Evolutionary conservation across 2,329 filamentous ascomycete species (phyloP), one percentile per base, ranked within the genome.

Genomic region (Phialocephala subalpina): DNA sequence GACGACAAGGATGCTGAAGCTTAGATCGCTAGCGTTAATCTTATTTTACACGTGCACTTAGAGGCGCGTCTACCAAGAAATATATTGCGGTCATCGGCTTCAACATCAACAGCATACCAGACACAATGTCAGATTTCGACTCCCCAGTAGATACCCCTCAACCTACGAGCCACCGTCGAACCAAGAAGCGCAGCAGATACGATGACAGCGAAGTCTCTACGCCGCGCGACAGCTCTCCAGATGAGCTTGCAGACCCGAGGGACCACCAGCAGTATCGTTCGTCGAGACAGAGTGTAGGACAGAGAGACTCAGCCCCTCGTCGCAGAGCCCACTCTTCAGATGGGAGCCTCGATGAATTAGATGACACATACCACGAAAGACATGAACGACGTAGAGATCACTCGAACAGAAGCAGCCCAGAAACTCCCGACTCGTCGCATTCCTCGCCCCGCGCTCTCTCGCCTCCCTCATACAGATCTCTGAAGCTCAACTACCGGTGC

Each of bases 201-300:
- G 78, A 81, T 58, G 81, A 80, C 62, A 81, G 78, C 69, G 73
- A 76, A 59, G 77, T 75, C 59, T 77, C 79, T 72, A 79, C 79
- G 9, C 78, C 79, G 11, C 76, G 77, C 40, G 81, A 82, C 72
- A 80, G 78, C 65, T 82, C 80, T 38, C 81, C 85, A 8, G 83
- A 86, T 66, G 82, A 84, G 62, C 61, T 72, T 36, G 69, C 45
- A 25, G 69, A 71, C 29, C 29, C 29, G 9, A 33, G 29, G 29
- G 29, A 33, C 8, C 55, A 75, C 80, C 66, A 77, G 75, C 36
- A 76, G 70, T 67, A 79, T 60, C 71, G 71, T 58, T 70, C 72
- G 38, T 81, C 70, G 72, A 78, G 58, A 71, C 77, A 64, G 25
- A 69, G 57, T 29, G 52, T 61, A 33, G 29, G 29, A n/a, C 69